Percentiles rank a stretch among this genome's conserved stretches.
Conservation (phyloP, 805 yeast genomes). For the Wickerhamomyces chambardii region DNA sequence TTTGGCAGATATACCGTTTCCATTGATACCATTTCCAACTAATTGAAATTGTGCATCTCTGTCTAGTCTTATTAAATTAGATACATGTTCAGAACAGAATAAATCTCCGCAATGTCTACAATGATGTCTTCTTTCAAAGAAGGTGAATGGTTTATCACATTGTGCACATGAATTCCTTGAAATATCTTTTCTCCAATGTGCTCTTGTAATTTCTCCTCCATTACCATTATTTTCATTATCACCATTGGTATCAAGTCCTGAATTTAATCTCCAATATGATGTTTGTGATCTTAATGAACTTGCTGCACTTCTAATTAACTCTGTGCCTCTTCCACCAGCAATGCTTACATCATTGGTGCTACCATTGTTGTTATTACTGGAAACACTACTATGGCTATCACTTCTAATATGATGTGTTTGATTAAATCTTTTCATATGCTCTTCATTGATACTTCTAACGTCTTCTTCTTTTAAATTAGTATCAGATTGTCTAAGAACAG, state of each 20-base stretch:
- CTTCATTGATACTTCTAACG: conserved; percentile 19
- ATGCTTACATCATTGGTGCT: no score
- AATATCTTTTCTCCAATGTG: conserved; percentile 72
- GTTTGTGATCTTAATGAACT: conserved; percentile 17
- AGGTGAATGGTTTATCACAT: conserved; percentile 64
- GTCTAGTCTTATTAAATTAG: conserved; percentile 45
- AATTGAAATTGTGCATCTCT: conserved; percentile 52
- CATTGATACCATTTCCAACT: conserved; percentile 63
- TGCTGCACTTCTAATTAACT: conserved; percentile 14
- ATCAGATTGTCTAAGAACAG: conserved; percentile 57
- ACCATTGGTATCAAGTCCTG: conserved; percentile 1
- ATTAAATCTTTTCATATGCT: conserved; percentile 7
- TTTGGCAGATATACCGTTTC: conserved; percentile 56
- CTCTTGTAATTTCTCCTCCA: conserved; percentile 34
- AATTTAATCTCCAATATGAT: conserved; percentile 13
- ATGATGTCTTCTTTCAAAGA: conserved; percentile 75
- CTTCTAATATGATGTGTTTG: no score
- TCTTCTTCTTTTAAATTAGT: conserved; percentile 34
- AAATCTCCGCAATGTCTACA: conserved; percentile 82
- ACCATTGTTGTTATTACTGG: no score
- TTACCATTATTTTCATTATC: background rate
- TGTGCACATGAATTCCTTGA: conserved; percentile 53
- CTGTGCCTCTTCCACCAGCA: background rate
- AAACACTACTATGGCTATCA: no score
- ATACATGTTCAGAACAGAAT: conserved; percentile 62